Evolutionary conservation across 2,329 filamentous ascomycete species (phyloP).

Genomic region (Calonectria henricotiae): DNA sequence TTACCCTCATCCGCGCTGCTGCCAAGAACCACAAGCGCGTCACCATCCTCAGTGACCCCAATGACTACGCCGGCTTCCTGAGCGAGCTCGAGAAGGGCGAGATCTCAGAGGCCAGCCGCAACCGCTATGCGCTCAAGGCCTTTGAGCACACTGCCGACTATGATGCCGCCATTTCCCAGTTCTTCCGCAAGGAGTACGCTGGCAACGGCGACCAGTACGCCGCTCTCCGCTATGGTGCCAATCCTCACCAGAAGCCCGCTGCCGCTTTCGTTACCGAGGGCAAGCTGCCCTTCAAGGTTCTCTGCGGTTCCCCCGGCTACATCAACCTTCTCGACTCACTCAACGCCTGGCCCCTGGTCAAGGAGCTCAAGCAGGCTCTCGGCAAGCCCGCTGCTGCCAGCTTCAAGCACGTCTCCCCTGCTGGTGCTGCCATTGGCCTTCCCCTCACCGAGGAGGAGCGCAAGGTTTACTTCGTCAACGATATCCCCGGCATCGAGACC

Average conservation of each 20-base stretch:
- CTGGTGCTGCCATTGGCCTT: slow-evolving; percentile 93
- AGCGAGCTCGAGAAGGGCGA: slow-evolving; percentile 90
- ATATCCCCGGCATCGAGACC: slow-evolving; percentile 89
- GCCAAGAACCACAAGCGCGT: slow-evolving; percentile 98
- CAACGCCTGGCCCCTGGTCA: slow-evolving; percentile 97
- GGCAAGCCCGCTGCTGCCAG: slow-evolving; percentile 92
- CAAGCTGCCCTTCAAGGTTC: slow-evolving; percentile 93
- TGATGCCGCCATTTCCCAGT: slow-evolving; percentile 93
- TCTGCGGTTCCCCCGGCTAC: slow-evolving; percentile 92
- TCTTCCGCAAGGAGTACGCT: slow-evolving; percentile 98
- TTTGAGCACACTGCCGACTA: slow-evolving; percentile 99
- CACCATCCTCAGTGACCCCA: slow-evolving; percentile 94
- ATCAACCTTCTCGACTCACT: slow-evolving; percentile 97
- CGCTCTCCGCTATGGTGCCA: slow-evolving; percentile 92
- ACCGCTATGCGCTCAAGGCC: slow-evolving; percentile 94
- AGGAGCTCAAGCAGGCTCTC: slow-evolving; percentile 93
- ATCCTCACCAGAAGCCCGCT: slow-evolving; percentile 98
- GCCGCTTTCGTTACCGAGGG: slow-evolving; percentile 83
- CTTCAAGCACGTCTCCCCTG: slow-evolving; percentile 99
- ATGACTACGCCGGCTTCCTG: slow-evolving; percentile 94
- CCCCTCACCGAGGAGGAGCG: slow-evolving; percentile 89
- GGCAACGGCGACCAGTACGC: slow-evolving; percentile 87
- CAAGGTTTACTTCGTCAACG: slow-evolving; percentile 98
- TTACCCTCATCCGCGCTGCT: slow-evolving; percentile 94
- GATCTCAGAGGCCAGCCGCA: slow-evolving; percentile 87